Evolutionary conservation across 192 early-diverging fungal species (phyloP), one percentile per base, ranked within the genome.

Genomic region (Coemansia sp.): DNA sequence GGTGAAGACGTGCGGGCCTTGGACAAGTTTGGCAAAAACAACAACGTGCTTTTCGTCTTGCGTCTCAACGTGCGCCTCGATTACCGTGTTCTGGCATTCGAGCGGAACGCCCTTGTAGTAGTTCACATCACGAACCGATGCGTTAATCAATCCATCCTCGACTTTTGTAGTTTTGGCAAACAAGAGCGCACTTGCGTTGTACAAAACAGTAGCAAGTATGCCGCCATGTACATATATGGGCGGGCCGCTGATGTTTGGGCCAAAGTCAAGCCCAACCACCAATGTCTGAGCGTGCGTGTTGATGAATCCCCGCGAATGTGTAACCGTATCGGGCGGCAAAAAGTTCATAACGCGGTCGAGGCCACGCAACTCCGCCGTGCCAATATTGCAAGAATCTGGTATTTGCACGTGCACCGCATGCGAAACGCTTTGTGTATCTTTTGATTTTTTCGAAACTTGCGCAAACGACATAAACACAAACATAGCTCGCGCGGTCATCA

Each of bases 221-320:
- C 73, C 73, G 48, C 73, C 73, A 53, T 75, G 73, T 1, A 75
- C 61, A 16, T 75, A 65, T 45, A 55, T 62, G 12, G 63, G 63
- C 47, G 67, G 67, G 1, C 73, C 73, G 22, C 39, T 50, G 11
- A 69, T 26, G 1, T 64, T 38, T 6, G 49, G 18, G 20, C 43
- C 55, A 59, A 75, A 75, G 12, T 60, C 64, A 16, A 69, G 38
- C 49, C 32, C 11, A 8, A 57, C 54, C 11, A 24, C 50, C 37
- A 75, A 11, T 1, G 4, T 32, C 9, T 7, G 32, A 9, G 32
- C 53, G 60, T 13, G 23, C 35, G 7, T 14, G 32, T 61, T 66
- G 9, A 63, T 4, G 1, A 16, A 32, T 10, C 67, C 73, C n/a
- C 18, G 9, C n/a, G 27, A 66, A 52, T 75, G 67, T 2, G 3